phyloP scores from a whole-genome alignment of 805 yeast genomes.

The Candida tallmaniae region DNA sequence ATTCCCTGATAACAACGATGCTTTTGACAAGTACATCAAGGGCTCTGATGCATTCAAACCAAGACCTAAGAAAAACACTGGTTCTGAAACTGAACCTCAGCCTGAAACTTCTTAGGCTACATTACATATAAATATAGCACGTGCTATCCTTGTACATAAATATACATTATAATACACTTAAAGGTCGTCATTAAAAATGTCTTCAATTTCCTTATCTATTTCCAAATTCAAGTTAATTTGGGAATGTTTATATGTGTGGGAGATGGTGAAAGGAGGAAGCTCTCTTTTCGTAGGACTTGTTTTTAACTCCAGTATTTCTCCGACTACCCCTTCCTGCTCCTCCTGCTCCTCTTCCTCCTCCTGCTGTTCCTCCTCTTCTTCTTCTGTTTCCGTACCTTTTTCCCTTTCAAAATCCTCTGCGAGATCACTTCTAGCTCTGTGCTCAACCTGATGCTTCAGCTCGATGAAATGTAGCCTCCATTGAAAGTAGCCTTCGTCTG shows the following conservation, averaged over 20 bases:
- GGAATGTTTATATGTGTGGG: background rate
- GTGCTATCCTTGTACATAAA: slow-evolving; percentile 5
- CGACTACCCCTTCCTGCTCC: background rate
- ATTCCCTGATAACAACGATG: slow-evolving; percentile 85
- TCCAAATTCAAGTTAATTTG: background rate
- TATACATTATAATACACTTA: slow-evolving; percentile 1
- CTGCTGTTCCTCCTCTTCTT: background rate
- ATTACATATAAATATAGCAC: no score
- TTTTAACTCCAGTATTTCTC: background rate
- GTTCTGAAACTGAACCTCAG: slow-evolving; percentile 4
- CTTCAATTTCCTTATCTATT: slow-evolving; percentile 18
- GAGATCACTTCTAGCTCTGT: slow-evolving; percentile 9
- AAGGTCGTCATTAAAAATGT: slow-evolving; percentile 12
- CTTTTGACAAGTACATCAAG: slow-evolving; percentile 72
- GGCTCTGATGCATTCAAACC: slow-evolving; percentile 42
- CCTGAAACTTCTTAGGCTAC: slow-evolving; percentile 1
- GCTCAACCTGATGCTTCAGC: slow-evolving; percentile 13
- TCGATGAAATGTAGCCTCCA: slow-evolving; percentile 27
- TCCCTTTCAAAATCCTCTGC: background rate
- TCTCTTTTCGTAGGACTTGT: background rate
- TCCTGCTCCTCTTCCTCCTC: background rate
- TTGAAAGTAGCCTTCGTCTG: slow-evolving; percentile 26
- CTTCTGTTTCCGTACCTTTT: background rate
- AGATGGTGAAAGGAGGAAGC: background rate
- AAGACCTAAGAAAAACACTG: slow-evolving; percentile 2